phyloP scores from a whole-genome alignment of 257 asterid species.

The Fraxinus anomala region DNA sequence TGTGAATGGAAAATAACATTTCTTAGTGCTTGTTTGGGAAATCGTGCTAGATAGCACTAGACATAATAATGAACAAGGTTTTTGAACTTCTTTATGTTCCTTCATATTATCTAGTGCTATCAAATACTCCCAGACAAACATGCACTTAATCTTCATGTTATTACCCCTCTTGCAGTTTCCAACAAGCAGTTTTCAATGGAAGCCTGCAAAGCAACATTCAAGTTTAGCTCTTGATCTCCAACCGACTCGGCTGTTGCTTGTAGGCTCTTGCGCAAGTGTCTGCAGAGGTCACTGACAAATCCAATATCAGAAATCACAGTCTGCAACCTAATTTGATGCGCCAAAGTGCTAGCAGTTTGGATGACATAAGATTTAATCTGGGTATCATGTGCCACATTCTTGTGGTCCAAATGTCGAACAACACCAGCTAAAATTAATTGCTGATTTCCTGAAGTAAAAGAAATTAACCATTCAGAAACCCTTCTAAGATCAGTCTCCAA shows the following conservation, averaged over 20 bases:
- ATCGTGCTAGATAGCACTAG: neutral
- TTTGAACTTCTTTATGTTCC: neutral
- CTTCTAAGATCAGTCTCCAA: constrained; percentile 15
- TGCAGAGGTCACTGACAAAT: constrained; percentile 85
- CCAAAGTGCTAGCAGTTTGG: constrained; percentile 78
- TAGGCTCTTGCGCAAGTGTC: constrained; percentile 89
- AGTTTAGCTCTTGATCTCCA: constrained; percentile 62
- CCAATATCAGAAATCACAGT: constrained; percentile 73
- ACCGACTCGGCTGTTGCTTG: constrained; percentile 79
- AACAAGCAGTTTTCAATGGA: constrained; percentile 78
- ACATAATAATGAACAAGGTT: neutral
- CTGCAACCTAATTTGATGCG: constrained; percentile 71
- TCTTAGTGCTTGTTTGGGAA: neutral
- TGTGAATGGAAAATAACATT: neutral
- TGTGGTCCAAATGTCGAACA: constrained; percentile 93
- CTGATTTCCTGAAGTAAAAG: constrained; percentile 57
- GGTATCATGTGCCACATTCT: constrained; percentile 77
- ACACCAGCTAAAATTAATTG: constrained; percentile 73
- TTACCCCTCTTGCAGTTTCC: constrained; percentile 97
- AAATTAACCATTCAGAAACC: constrained; percentile 21
- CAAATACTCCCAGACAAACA: neutral
- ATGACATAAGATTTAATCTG: constrained; percentile 68
- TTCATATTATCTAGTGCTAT: neutral
- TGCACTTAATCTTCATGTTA: constrained; percentile 16
- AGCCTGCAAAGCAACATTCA: constrained; percentile 66